Evolutionary conservation across 352 stramenopile genomes (phyloP), one percentile per base, ranked within the genome.

Genomic region (Pythium phragmiticola): DNA sequence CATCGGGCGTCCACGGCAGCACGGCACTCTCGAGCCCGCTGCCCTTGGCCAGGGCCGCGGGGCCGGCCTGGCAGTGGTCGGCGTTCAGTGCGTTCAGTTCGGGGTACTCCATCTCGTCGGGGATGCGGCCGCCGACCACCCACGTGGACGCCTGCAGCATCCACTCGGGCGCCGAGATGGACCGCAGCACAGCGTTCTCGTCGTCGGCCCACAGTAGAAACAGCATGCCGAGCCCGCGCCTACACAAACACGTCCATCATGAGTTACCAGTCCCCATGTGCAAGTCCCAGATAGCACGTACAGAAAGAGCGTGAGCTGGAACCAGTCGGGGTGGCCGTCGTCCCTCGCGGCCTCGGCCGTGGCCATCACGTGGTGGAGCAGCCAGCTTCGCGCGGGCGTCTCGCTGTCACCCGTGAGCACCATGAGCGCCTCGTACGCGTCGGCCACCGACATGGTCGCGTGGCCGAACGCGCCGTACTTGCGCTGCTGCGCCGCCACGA

Each of bases 141-240:
- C 85, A 94, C 53, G 81, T 90, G 49, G 75, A 78, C 51, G 72
- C 88, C 33, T 78, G 65, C 4, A 62, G 36, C 51, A 95, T 75
- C 86, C 86, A 95, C 61, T 93, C 84, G 33, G 78, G 70, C 6
- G 74, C 76, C 28, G 82, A 92, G 53, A 93, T 87, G 48, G 81
- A 87, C 5, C 81, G 81, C 37, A 95, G 60, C 34, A 69, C 65
- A 23, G 77, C 70, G 42, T 84, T 85, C 0, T 88, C 79, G 4
- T 92, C 83, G 49, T 92, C 84, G 2, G 76, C 78, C 84, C 83
- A 95, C 39, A 76, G 77, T 49, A 94, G 46, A 43, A 94, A 94
- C 0, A 92, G 48, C 78, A 94, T 77, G 2, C 86, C 83, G 0
- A 94, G 57, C 0, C 80, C 80, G 21, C 84, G 83, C 16, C 76